A percentile compares a stretch with the other conserved stretches of the same genome.
These are phyloP conservation scores for Sanghuangporus sanghuang DNA, from an alignment of 1,284 basidiomycete species.

Conservation along the genomic window DNA sequence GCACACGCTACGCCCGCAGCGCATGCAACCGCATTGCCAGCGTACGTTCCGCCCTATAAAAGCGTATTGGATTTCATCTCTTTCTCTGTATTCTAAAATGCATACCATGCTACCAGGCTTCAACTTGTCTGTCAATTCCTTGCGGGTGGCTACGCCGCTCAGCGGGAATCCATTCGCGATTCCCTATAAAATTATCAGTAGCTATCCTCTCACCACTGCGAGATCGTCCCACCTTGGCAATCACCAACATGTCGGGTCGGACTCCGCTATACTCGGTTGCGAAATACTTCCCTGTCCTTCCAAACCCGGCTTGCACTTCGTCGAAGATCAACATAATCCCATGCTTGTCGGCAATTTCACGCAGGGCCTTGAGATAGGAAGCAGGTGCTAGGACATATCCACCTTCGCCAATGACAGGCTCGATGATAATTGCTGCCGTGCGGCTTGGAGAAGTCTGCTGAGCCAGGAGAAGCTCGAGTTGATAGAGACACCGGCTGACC, in stretches of 20 bases:
- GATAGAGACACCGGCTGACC: slow-evolving; percentile 67
- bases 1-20: slow-evolving; percentile 82
- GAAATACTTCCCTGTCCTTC: slow-evolving; percentile 85
- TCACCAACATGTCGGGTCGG: slow-evolving; percentile 81
- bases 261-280: slow-evolving; percentile 76
- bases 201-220: background rate
- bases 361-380: slow-evolving; percentile 75
- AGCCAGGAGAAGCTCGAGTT: slow-evolving; percentile 77
- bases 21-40: slow-evolving; percentile 85
- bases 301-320: slow-evolving; percentile 90
- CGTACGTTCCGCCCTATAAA: slow-evolving; percentile 79
- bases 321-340: slow-evolving; percentile 80
- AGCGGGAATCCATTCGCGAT: slow-evolving; percentile 94
- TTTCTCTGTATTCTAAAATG: slow-evolving; percentile 11
- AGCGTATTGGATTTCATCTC: slow-evolving; percentile 5
- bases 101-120: slow-evolving; percentile 75
- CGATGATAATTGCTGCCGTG: slow-evolving; percentile 89
- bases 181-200: slow-evolving; percentile 41
- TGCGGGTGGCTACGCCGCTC: slow-evolving; percentile 78
- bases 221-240: slow-evolving; percentile 65
- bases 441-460: slow-evolving; percentile 84
- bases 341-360: slow-evolving; percentile 84
- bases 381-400: slow-evolving; percentile 90
- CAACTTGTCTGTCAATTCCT: slow-evolving; percentile 79
- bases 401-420: slow-evolving; percentile 91